Evolutionary conservation across 345 rosid species (phyloP), one percentile per base, ranked within the genome.

Genomic region (Streptanthus diversifolius): DNA sequence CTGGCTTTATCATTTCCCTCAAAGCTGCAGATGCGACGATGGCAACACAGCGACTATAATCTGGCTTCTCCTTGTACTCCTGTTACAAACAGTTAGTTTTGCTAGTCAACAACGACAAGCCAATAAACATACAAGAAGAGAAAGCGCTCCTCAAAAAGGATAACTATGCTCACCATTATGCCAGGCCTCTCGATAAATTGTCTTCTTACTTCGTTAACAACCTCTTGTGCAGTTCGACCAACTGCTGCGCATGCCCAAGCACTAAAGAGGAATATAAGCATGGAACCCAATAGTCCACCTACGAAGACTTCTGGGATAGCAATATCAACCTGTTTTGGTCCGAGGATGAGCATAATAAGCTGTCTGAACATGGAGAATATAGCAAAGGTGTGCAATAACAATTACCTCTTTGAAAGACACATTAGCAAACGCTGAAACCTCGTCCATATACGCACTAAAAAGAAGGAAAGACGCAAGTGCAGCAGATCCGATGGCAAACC

Each of bases 401-500:
- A 15, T 69, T 57, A 87, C 99, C 96, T 95, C 93, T 60, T 83
- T 87, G 72, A 95, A 95, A 81, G 97, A 72, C 64, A 74, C 85
- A 40, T 25, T 79, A 40, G 99, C 86, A 84, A 95, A 95, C 32
- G 93, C 54, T 78, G 90, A 84, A 73, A 95, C 99, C 84, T 95
- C 99, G 79, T 95, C 99, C 99, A 95, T 95, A 77, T 91, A 95
- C 17, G 99, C 99, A 86, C 97, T 92, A 78, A 95, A 95, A 60
- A 95, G 86, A 85, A 95, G 98, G 75, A 95, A 95, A 48, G 99
- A 95, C 44, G 99, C 99, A 66, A 95, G 98, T 32, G 99, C 98
- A 36, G 99, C 99, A 68, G 99, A 95, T 66, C 99, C 99, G 82
- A 95, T 92, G 40, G 99, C 99, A 83, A 95, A 95, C 15, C 99